Percentiles rank a stretch among this genome's conserved stretches.
Conservation (phyloP, 108 stramenopile genomes). For the Nannochloropsis oceanica region DNA sequence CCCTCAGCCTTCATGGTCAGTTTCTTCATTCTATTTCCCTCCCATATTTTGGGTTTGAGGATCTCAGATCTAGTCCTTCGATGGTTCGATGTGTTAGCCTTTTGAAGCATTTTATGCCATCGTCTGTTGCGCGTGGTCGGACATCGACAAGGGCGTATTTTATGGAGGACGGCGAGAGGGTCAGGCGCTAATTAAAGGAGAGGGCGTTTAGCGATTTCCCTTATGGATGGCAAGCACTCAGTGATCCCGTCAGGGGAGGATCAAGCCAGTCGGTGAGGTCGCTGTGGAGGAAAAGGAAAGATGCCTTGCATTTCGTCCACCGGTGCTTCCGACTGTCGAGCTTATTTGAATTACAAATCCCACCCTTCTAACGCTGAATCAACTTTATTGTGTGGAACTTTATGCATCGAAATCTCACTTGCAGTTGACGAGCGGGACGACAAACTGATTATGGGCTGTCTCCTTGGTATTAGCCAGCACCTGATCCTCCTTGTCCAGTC, state of each 20-base stretch:
- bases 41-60: neutral
- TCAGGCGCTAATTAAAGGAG: neutral
- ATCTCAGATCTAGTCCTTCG: neutral
- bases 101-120: neutral
- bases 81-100: neutral
- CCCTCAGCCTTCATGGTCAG: neutral
- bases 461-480: neutral
- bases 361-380: too few relatives aligned
- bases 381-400: too few relatives aligned
- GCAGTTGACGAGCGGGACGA: neutral
- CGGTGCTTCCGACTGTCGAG: neutral
- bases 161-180: neutral
- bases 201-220: neutral
- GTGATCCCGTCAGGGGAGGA: neutral
- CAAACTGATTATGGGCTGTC: neutral
- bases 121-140: neutral
- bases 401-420: neutral
- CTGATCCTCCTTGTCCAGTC: neutral
- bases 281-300: neutral
- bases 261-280: neutral
- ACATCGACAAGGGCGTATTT: neutral
- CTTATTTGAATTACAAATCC: too few relatives aligned
- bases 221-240: neutral
- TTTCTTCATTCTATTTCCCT: neutral
- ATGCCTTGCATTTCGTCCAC: neutral